Base-by-base conservation (phyloP, 1,284 basidiomycete genomes). In the Chalciporus sp. region DNA sequence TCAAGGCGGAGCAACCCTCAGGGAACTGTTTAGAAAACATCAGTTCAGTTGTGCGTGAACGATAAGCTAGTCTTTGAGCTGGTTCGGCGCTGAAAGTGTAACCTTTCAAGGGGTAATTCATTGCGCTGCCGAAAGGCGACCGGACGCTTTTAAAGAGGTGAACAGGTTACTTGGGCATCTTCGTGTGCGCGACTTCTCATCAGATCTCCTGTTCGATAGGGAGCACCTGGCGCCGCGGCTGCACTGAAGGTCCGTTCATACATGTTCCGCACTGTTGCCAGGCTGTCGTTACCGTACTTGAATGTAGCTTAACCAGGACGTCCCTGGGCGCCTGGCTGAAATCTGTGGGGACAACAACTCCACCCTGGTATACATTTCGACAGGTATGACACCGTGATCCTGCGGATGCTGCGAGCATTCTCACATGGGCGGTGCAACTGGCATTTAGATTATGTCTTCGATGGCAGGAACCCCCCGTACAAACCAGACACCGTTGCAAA, bases 61-160 rank as follows among this genome's bases (percentile, higher is more conserved):
- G 20, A n/a, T 44, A n/a, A 14, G 11, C 20, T 26, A 16, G 44
- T 16, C 2, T 16, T 17, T n/a, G 10, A 29, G n/a, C 12, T 49
- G 16, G 8, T 29, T 43, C 20, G 16, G 45, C 50, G 27, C 48
- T 53, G 43, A 60, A 49, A n/a, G 26, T 26, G 27, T 14, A 29
- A 46, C 51, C 46, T 52, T 56, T 57, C 52, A 64, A 88, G 88
- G 88, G 85, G 81, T 93, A 27, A 83, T 94, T 19, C 92, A 94
- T 63, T 92, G 90, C 59, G 92, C 92, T 14, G 92, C 92, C 4
- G 92, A 94, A 70, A 76, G 92, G 53, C 76, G 90, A 47, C 91
- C 92, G 2, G 91, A 94, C 65, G 88, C 90, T 26, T 90, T 89
- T 52, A 88, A 90, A 68, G 88, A 86, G 76, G 89, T 87, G 56